Evolutionary conservation across 345 rosid species (phyloP).

Genomic region (Aethionema arabicum): DNA sequence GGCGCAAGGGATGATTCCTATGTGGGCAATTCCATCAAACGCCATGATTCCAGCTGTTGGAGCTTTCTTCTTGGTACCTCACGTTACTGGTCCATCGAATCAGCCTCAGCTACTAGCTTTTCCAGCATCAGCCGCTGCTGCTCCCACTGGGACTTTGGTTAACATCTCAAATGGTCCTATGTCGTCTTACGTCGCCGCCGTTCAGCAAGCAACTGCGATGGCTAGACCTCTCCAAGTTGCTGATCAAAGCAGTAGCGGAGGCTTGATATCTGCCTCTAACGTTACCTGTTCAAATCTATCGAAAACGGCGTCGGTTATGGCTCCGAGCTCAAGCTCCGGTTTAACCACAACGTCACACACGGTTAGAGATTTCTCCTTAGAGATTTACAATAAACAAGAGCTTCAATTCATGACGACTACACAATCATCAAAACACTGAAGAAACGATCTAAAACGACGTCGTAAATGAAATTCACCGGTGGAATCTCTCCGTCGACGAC

Average conservation of each 20-base stretch:
- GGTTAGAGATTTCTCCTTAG: slow-evolving; percentile 75
- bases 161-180: slow-evolving; percentile 54
- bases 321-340: slow-evolving; percentile 55
- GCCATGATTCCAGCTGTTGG: slow-evolving; percentile 55
- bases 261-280: slow-evolving; percentile 27
- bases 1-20: slow-evolving; percentile 69
- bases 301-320: slow-evolving; percentile 46
- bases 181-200: slow-evolving; percentile 57
- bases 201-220: slow-evolving; percentile 47
- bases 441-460: neutral
- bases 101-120: slow-evolving; percentile 61
- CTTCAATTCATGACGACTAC: slow-evolving; percentile 53
- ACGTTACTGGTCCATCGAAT: slow-evolving; percentile 44
- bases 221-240: slow-evolving; percentile 29
- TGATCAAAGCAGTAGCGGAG: slow-evolving; percentile 10
- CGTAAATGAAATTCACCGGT: slow-evolving; percentile 17
- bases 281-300: slow-evolving; percentile 38
- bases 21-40: slow-evolving; percentile 85
- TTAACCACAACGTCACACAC: slow-evolving; percentile 41
- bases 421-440: slow-evolving; percentile 54
- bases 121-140: slow-evolving; percentile 45
- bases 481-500: slow-evolving; percentile 30
- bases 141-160: slow-evolving; percentile 34
- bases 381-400: slow-evolving; percentile 70
- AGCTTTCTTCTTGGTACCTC: slow-evolving; percentile 59